These are phyloP conservation scores for Ceratocystis smalleyi DNA, from an alignment of 2,329 filamentous ascomycete genomes.

Conservation along the genomic window DNA sequence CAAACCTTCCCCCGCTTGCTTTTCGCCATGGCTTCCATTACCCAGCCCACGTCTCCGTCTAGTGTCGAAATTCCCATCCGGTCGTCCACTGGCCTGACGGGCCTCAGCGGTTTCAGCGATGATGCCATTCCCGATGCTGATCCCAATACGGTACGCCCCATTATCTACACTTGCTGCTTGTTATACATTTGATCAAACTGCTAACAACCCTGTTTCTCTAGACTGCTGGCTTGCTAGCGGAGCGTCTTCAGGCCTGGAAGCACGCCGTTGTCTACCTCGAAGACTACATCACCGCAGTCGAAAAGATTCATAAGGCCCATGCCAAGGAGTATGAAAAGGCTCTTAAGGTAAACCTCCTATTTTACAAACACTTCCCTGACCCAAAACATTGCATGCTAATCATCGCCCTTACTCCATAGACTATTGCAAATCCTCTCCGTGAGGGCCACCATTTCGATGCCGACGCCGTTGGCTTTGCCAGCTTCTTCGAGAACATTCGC, in stretches of 20 bases:
- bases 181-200: neutral
- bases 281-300: slow-evolving; percentile 70
- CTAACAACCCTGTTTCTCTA: slow-evolving; percentile 22
- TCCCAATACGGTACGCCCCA: slow-evolving; percentile 35
- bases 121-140: slow-evolving; percentile 44
- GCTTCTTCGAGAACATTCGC: slow-evolving; percentile 87
- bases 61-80: slow-evolving; percentile 11
- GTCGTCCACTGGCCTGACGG: slow-evolving; percentile 12
- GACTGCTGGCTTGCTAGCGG: slow-evolving; percentile 66
- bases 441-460: slow-evolving; percentile 92
- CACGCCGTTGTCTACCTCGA: slow-evolving; percentile 84
- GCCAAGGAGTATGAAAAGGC: slow-evolving; percentile 93
- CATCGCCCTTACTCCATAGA: slow-evolving; percentile 32
- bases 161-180: neutral
- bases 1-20: neutral
- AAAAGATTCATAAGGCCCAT: slow-evolving; percentile 71
- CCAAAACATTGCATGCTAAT: slow-evolving; percentile 9
- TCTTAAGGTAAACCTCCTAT: slow-evolving; percentile 47
- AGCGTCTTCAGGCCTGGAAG: slow-evolving; percentile 89
- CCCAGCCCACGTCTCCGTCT: slow-evolving; percentile 9
- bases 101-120: slow-evolving; percentile 33
- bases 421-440: slow-evolving; percentile 68
- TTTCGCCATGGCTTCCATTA: slow-evolving; percentile 10
- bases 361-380: slow-evolving; percentile 21
- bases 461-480: slow-evolving; percentile 68